Evolutionary conservation across 345 rosid genomes (phyloP).

Genomic region (Sapria himalayana): DNA sequence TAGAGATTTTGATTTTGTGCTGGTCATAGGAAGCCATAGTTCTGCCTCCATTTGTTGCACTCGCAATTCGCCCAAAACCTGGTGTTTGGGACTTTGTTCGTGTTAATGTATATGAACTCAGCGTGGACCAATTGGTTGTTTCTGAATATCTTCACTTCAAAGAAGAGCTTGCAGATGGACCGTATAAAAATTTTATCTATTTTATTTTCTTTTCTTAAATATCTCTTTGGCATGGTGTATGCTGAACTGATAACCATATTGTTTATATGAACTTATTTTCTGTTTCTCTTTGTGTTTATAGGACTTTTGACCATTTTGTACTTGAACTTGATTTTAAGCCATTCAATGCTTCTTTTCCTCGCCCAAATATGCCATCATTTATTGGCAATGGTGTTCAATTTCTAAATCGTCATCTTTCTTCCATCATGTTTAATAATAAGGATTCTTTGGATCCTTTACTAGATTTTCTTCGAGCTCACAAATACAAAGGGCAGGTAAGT

Average conservation of each 20-base stretch:
- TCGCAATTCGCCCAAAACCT: conserved; percentile 90
- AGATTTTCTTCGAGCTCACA: conserved; percentile 67
- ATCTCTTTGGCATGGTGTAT: neutral
- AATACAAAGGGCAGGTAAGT: conserved; percentile 82
- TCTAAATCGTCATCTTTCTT: conserved; percentile 91
- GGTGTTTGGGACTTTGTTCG: conserved; percentile 99
- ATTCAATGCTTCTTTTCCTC: conserved; percentile 72
- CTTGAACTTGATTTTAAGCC: conserved; percentile 99
- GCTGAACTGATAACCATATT: neutral
- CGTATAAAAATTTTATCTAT: conserved; percentile 19
- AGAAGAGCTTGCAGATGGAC: conserved; percentile 72
- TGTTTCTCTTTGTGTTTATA: conserved; percentile 4
- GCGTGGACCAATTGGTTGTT: conserved; percentile 61
- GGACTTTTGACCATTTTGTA: conserved; percentile 22
- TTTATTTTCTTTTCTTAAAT: neutral
- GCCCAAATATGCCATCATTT: conserved; percentile 75
- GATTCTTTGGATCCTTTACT: conserved; percentile 79
- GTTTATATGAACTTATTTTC: neutral
- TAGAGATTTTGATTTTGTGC: neutral
- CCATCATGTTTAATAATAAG: conserved; percentile 77
- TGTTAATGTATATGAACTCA: conserved; percentile 62
- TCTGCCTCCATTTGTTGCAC: conserved; percentile 78
- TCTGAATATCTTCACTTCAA: conserved; percentile 79
- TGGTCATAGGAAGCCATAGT: conserved; percentile 69
- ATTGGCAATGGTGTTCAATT: conserved; percentile 99